These are phyloP conservation scores for Penicillium pancosmium DNA, from an alignment of 495 filamentous ascomycete species.

Conservation along the genomic window DNA sequence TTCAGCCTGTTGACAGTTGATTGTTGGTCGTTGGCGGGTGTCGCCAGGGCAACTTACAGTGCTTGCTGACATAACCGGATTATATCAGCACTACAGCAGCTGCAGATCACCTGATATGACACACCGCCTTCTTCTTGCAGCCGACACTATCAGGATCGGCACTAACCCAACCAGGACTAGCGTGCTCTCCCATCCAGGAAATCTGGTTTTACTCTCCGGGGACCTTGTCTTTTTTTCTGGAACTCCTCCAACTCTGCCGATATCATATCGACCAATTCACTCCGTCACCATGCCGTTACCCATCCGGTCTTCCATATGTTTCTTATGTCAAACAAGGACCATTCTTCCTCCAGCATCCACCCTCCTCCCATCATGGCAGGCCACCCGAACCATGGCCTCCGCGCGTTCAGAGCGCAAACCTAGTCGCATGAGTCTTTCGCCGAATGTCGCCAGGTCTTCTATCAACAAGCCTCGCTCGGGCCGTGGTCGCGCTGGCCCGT, in stretches of 20 bases:
- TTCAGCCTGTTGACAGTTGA: slow-evolving; percentile 35
- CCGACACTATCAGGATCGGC: slow-evolving; percentile 24
- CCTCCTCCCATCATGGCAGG: slow-evolving; percentile 34
- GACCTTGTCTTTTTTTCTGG: too few relatives aligned
- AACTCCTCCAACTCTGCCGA: slow-evolving; percentile 9
- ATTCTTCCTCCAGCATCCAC: slow-evolving; percentile 17
- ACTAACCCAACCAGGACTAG: slow-evolving; percentile 30
- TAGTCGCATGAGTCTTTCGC: slow-evolving; percentile 80
- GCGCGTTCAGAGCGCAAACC: slow-evolving; percentile 49
- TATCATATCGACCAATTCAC: slow-evolving; percentile 14
- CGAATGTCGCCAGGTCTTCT: slow-evolving; percentile 60
- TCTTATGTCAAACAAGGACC: slow-evolving; percentile 42
- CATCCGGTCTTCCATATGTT: slow-evolving; percentile 38
- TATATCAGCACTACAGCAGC: too few relatives aligned
- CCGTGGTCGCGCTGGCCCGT: slow-evolving; percentile 61
- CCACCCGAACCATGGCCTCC: slow-evolving; percentile 44
- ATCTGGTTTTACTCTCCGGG: too few relatives aligned
- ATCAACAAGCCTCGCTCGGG: slow-evolving; percentile 42
- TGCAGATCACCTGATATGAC: not conserved
- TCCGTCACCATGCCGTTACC: slow-evolving; percentile 39
- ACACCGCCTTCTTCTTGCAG: not conserved
- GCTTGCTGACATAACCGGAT: not conserved
- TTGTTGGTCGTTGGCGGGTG: slow-evolving; percentile 24
- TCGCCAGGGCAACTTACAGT: slow-evolving; percentile 40
- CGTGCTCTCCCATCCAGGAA: slow-evolving; percentile 4